Evolutionary conservation across 805 yeast species (phyloP), one percentile per base, ranked within the genome.

Genomic region (Saturnispora serradocipensis): DNA sequence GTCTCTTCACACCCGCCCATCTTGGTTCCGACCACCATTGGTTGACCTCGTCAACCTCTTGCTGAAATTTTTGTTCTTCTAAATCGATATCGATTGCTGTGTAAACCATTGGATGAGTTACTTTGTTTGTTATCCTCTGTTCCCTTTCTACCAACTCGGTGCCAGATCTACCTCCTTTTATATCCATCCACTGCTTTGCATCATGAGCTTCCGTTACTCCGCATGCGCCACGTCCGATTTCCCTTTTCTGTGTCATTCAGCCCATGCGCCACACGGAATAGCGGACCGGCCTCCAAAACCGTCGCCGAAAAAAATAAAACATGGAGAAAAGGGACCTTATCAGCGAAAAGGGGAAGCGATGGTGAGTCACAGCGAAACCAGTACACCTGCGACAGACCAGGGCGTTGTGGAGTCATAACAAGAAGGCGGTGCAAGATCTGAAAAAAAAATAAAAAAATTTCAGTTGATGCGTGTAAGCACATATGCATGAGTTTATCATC

Each of bases 11-110:
- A 61, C 83, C 79, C 53, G 69, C 72, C 97, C 97, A 91, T 68
- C 98, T 86, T 56, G 97, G 95, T 65, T 84, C 78, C 8, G 86
- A 63, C 98, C 98, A 91, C 98, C 98, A 91, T 64, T 80, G 64
- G 57, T 84, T 80, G 64, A 91, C 82, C 39, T 81, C 86, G 36
- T 76, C 74, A 53, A 88, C 84, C 65, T 88, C 89, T 44, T 73
- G 67, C 62, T 82, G 80, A 77, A 73, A 86, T 61, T 70, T 72
- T 54, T 66, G 68, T 63, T 86, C 87, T 70, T 86, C 93, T 57
- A 74, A 73, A 59, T 78, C 72, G 43, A 80, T 60, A 65, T 81
- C 75, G 53, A 84, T 78, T 59, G 73, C 68, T 43, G 85, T 71
- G 75, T 79, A 81, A 56, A 78, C 77, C 70, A 67, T 66, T 34